Evolutionary conservation across 1,284 basidiomycete genomes (phyloP).

Genomic region (Schizophyllum commune): DNA sequence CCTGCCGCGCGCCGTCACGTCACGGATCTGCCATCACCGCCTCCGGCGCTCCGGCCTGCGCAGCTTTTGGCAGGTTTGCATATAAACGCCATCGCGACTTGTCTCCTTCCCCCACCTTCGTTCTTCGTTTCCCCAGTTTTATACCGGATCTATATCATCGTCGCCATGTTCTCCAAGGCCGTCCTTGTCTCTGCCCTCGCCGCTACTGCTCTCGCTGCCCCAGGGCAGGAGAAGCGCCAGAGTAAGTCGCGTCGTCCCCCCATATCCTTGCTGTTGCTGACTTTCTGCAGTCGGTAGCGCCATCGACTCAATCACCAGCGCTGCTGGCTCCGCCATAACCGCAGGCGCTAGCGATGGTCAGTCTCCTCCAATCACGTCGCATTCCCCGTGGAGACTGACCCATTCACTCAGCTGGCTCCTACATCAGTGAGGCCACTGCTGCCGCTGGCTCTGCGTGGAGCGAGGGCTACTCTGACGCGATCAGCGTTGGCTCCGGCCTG

Average conservation of each 20-base stretch:
- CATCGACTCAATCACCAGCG: slow-evolving; percentile 10
- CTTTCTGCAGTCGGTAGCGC: slow-evolving; percentile 10
- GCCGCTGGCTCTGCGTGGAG: slow-evolving; percentile 21
- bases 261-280: neutral
- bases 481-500: slow-evolving; percentile 24
- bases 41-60: neutral
- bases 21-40: neutral
- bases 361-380: slow-evolving; percentile 12
- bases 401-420: slow-evolving; percentile 22
- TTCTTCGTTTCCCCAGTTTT: slow-evolving; percentile 11
- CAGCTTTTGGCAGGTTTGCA: neutral
- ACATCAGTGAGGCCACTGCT: slow-evolving; percentile 28
- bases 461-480: slow-evolving; percentile 18
- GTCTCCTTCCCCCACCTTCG: slow-evolving; percentile 1
- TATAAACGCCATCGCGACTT: neutral
- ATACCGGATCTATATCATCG: slow-evolving; percentile 10
- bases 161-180: slow-evolving; percentile 10
- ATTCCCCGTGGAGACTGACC: neutral
- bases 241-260: slow-evolving; percentile 16
- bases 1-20: neutral
- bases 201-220: slow-evolving; percentile 19
- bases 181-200: slow-evolving; percentile 22
- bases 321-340: slow-evolving; percentile 13
- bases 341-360: slow-evolving; percentile 25
- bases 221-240: slow-evolving; percentile 23